These are phyloP conservation scores for Fagopyrum tataricum DNA, from an alignment of 148 eudicot species.

Conservation along the genomic window DNA sequence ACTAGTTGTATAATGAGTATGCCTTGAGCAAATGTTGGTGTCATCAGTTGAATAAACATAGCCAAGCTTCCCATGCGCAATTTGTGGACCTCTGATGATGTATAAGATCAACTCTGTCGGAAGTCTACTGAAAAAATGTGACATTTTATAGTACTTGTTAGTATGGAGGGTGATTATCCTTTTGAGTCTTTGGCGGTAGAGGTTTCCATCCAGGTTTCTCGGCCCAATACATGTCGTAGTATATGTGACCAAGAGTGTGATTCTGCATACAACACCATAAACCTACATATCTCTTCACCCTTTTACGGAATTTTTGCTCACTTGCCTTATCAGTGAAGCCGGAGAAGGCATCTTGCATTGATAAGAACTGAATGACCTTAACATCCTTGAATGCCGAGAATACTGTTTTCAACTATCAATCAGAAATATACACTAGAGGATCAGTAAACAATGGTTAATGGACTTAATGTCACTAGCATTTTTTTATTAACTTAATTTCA, in stretches of 20 bases:
- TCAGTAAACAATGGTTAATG: neutral
- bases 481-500: too few relatives aligned
- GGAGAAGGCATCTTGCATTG: conserved; percentile 69
- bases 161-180: conserved; percentile 72
- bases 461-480: neutral
- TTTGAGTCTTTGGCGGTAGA: conserved; percentile 55
- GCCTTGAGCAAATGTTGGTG: neutral
- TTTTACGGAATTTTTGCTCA: conserved; percentile 58
- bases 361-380: conserved; percentile 75
- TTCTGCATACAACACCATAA: conserved; percentile 80
- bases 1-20: neutral
- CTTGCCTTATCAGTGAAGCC: conserved; percentile 74
- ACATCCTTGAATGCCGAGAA: conserved; percentile 55
- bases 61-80: too few relatives aligned
- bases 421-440: neutral
- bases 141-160: neutral
- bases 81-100: too few relatives aligned
- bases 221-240: conserved; percentile 92
- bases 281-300: conserved; percentile 62
- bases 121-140: neutral
- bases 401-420: conserved; percentile 39
- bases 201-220: conserved; percentile 92
- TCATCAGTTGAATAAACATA: neutral
- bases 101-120: neutral
- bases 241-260: conserved; percentile 66